Evolutionary conservation across 2,329 filamentous ascomycete species (phyloP), one percentile per base, ranked within the genome.

Genomic region (Aureobasidium sp.): DNA sequence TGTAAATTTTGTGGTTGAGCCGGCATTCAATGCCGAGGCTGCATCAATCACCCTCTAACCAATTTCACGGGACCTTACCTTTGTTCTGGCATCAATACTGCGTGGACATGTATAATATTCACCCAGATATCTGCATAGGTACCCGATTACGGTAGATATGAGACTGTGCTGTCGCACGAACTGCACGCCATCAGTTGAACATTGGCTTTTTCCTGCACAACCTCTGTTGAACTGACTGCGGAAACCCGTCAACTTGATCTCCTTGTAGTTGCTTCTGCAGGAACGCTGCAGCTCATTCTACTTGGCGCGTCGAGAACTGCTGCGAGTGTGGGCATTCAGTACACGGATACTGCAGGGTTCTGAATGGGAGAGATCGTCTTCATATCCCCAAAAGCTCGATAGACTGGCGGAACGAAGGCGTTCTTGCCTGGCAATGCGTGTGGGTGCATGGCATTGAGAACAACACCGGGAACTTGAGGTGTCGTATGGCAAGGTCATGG

Each of bases 361-460:
- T 38, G 16, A n/a, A 39, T 21, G 16, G 29, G 34, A 34, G 45
- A 30, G 34, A 49, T 49, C n/a, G 16, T 39, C 21, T 38, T 49
- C 45, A 11, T n/a, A 10, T 4, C 22, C 29, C 34, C 17, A 12
- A 30, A 39, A 38, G 34, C 24, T 37, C 44, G 16, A 39, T 29
- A 34, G 11, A 4, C 34, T 34, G 44, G 45, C 34, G 45, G 24
- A 39, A 49, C 45, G n/a, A 49, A 38, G 45, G 45, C 45, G 34
- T 49, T 49, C 25, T 48, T 49, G 45, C 45, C 45, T 49, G 45
- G 45, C 16, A 39, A 35, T n/a, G 29, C 19, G 32, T 27, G 32
- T 48, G 32, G 22, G 30, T 27, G 44, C 22, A 10, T 27, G 44
- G 16, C 12, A 17, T 16, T 27, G 32, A 27, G 16, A 22, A n/a